These are phyloP conservation scores for Exophiala sp. DNA, from an alignment of 2,329 filamentous ascomycete species.

Conservation along the genomic window DNA sequence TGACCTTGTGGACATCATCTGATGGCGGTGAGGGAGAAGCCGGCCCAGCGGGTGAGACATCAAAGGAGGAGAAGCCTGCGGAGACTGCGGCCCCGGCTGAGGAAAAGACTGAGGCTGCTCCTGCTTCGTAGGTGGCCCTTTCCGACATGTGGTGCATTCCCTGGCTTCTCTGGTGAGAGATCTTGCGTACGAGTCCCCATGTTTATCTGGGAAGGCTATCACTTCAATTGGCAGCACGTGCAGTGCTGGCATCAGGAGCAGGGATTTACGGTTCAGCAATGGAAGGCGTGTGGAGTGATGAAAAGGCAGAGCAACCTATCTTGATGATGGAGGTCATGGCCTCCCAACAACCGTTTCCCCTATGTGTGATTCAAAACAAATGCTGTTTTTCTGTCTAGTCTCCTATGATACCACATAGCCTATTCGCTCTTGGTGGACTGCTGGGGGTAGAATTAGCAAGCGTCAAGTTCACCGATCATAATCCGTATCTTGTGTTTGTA, in stretches of 20 bases:
- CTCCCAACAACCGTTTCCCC: conserved; percentile 6
- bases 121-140: conserved; percentile 23
- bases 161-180: conserved; percentile 7
- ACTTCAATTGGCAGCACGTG: conserved; percentile 17
- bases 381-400: conserved; percentile 23
- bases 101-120: conserved; percentile 25
- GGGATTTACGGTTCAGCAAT: conserved; percentile 18
- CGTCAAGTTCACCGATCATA: conserved; percentile 25
- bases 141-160: conserved; percentile 15
- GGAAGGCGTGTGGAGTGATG: conserved; percentile 20
- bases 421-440: conserved; percentile 23
- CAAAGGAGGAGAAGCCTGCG: conserved; percentile 61
- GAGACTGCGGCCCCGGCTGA: conserved; percentile 43
- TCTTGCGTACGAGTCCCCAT: conserved; percentile 16
- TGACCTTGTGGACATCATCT: conserved; percentile 96
- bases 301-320: conserved; percentile 14
- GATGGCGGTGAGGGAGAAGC: conserved; percentile 76
- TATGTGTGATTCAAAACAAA: conserved; percentile 21
- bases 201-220: conserved; percentile 14
- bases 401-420: conserved; percentile 28
- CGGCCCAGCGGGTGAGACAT: conserved; percentile 51
- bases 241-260: conserved; percentile 15
- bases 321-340: conserved; percentile 8
- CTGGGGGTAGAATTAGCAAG: conserved; percentile 25
- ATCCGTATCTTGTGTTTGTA: not conserved